Conservation (phyloP, 495 filamentous ascomycete genomes). For the Penicillium longicatenatum region DNA sequence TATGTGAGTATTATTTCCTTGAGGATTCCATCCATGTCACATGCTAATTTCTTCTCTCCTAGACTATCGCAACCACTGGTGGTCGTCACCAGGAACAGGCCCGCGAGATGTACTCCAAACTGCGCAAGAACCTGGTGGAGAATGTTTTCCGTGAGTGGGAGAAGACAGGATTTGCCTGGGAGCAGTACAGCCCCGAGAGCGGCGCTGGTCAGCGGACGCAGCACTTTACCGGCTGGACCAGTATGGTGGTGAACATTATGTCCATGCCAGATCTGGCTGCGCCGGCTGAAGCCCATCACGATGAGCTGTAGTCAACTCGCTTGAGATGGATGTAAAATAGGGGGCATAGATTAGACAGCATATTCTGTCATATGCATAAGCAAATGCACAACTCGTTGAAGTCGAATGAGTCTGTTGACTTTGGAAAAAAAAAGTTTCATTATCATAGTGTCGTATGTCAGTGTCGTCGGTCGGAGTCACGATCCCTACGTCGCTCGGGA, state of each 20-base stretch:
- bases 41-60: slow-evolving; percentile 18
- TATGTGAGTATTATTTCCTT: slow-evolving; percentile 59
- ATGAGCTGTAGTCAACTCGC: slow-evolving; percentile 39
- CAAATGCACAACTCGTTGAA: background rate
- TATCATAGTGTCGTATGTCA: slow-evolving; percentile 12
- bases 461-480: slow-evolving; percentile 27
- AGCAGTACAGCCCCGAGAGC: slow-evolving; percentile 95
- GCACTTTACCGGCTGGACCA: slow-evolving; percentile 99
- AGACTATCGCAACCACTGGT: slow-evolving; percentile 47
- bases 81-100: slow-evolving; percentile 74
- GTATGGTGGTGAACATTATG: slow-evolving; percentile 97
- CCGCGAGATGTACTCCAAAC: slow-evolving; percentile 68
- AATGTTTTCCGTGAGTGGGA: slow-evolving; percentile 88
- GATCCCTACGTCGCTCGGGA: slow-evolving; percentile 28
- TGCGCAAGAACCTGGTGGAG: slow-evolving; percentile 83
- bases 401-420: background rate
- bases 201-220: slow-evolving; percentile 91
- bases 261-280: slow-evolving; percentile 67
- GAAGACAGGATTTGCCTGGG: slow-evolving; percentile 95
- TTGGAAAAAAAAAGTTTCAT: background rate
- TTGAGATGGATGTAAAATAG: slow-evolving; percentile 26
- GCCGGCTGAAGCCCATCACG: slow-evolving; percentile 32
- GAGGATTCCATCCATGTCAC: background rate
- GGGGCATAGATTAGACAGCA: slow-evolving; percentile 20
- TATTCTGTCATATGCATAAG: slow-evolving; percentile 1